Conservation (phyloP, 306 rosid genomes). For the Astragalus membranaceus region DNA sequence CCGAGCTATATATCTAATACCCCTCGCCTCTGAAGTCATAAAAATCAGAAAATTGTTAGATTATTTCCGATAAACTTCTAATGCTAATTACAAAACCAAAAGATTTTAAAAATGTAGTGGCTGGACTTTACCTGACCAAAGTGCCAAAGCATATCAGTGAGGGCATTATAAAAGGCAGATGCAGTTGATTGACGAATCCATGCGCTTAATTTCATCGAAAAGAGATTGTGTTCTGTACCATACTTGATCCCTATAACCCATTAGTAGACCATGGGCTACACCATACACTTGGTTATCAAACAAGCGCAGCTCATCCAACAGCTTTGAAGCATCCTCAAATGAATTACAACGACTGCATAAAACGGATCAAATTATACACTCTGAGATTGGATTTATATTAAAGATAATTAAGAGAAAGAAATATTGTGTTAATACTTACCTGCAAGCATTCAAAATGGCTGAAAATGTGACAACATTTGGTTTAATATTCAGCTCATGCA, state of each 20-base stretch:
- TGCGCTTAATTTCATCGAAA: conserved; percentile 75
- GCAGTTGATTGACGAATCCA: conserved; percentile 89
- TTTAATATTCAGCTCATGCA: conserved; percentile 43
- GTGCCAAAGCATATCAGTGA: conserved; percentile 97
- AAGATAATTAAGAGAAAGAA: neutral
- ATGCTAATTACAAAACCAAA: neutral
- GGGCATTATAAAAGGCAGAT: conserved; percentile 88
- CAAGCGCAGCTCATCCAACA: conserved; percentile 74
- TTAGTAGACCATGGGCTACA: conserved; percentile 83
- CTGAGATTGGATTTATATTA: neutral
- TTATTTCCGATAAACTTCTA: no score
- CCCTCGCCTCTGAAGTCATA: conserved; percentile 44
- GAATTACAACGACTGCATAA: conserved; percentile 77
- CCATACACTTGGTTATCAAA: conserved; percentile 87
- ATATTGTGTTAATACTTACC: conserved; percentile 34
- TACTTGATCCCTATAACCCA: conserved; percentile 62
- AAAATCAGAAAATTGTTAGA: no score
- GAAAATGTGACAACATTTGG: conserved; percentile 61
- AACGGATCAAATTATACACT: conserved; percentile 14
- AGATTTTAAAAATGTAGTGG: neutral
- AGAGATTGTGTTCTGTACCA: conserved; percentile 67
- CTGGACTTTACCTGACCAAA: conserved; percentile 71
- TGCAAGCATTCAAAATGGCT: conserved; percentile 93
- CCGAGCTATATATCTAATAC: no score
- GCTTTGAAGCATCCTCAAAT: conserved; percentile 68